phyloP scores from a whole-genome alignment of 202 grass and related monocot genomes.

The Hordeum pubiflorum region DNA sequence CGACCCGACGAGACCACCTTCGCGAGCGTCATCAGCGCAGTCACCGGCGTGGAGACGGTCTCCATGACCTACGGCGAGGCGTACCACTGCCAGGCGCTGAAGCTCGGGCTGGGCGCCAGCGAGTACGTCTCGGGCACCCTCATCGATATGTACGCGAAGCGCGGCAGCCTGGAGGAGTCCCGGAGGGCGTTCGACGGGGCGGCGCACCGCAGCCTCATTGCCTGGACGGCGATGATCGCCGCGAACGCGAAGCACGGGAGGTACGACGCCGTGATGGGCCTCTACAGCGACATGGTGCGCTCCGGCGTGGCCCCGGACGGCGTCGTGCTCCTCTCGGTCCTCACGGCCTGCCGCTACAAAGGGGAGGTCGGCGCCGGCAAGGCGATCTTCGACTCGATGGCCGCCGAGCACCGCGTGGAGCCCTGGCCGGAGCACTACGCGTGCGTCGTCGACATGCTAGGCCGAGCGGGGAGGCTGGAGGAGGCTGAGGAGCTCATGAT shows the following conservation, averaged over 20 bases:
- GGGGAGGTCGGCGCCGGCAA: slow-evolving; percentile 39
- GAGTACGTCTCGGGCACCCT: slow-evolving; percentile 66
- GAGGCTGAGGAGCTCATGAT: slow-evolving; percentile 66
- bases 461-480: slow-evolving; percentile 49
- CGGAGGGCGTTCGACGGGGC: slow-evolving; percentile 44
- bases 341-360: slow-evolving; percentile 64
- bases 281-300: slow-evolving; percentile 54
- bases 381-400: slow-evolving; percentile 55
- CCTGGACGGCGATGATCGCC: slow-evolving; percentile 73
- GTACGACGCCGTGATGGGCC: slow-evolving; percentile 40
- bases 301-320: slow-evolving; percentile 47
- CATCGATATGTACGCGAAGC: slow-evolving; percentile 91
- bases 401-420: slow-evolving; percentile 27
- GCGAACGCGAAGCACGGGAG: slow-evolving; percentile 64
- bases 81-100: slow-evolving; percentile 51
- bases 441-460: slow-evolving; percentile 80
- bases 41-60: slow-evolving; percentile 47
- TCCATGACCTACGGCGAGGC: slow-evolving; percentile 61
- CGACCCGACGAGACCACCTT: slow-evolving; percentile 70
- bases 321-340: slow-evolving; percentile 60
- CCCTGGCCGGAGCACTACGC: slow-evolving; percentile 79
- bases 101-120: slow-evolving; percentile 36
- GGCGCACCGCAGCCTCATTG: slow-evolving; percentile 29
- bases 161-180: slow-evolving; percentile 59
- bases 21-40: slow-evolving; percentile 56